Percentiles rank a stretch among this genome's conserved stretches.
phyloP scores from a whole-genome alignment of 148 eudicot species.

The Beta vulgaris region DNA sequence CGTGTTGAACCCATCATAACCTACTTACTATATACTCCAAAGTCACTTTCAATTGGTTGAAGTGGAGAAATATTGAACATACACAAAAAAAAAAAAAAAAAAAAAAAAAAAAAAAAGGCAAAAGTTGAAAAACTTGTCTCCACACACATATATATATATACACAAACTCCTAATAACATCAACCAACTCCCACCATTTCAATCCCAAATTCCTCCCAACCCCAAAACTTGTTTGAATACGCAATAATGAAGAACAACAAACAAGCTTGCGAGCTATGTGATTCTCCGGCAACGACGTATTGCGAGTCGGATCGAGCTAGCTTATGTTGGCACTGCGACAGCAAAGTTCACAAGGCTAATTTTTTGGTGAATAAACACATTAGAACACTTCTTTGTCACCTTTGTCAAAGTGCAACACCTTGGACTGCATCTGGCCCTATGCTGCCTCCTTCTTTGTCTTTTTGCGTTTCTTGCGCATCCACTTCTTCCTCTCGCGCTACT shows the following conservation, averaged over 20 bases:
- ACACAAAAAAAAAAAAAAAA: too few species aligned
- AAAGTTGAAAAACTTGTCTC: not conserved
- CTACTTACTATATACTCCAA: not conserved
- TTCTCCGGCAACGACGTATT: conserved; percentile 27
- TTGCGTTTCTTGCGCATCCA: conserved; percentile 15
- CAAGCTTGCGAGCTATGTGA: conserved; percentile 38
- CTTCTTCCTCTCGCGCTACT: not conserved
- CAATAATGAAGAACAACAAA: conserved; percentile 5
- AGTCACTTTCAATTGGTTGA: not conserved
- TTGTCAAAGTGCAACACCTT: conserved; percentile 43
- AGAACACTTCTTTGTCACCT: conserved; percentile 39
- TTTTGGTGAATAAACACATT: conserved; percentile 40
- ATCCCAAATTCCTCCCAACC: not conserved
- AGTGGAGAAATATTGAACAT: not conserved
- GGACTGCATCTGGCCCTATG: conserved; percentile 45
- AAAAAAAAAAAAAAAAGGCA: not conserved
- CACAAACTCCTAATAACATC: not conserved
- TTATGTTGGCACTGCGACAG: conserved; percentile 45
- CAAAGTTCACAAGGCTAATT: conserved; percentile 49
- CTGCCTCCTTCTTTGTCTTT: conserved; percentile 23
- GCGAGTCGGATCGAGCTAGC: conserved; percentile 44
- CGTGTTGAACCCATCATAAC: not conserved
- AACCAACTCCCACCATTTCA: not conserved
- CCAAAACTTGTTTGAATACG: not conserved
- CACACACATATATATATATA: not conserved